Evolutionary conservation across 1,139 yeast genomes (phyloP).

Genomic region (Kodamaea suecica): DNA sequence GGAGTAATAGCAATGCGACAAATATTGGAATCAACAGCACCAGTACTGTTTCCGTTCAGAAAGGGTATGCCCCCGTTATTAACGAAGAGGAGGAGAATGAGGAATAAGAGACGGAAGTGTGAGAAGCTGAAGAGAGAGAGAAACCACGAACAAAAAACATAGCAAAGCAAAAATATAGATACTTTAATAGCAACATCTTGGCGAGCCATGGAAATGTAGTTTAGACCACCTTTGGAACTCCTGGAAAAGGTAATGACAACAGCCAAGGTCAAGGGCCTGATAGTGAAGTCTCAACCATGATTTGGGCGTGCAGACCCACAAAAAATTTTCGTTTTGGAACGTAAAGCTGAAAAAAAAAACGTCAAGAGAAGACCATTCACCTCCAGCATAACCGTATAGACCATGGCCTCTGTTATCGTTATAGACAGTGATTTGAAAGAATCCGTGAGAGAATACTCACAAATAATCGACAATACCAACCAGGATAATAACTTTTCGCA

Average conservation of each 20-base stretch:
- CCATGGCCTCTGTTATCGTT: slow-evolving; percentile 46
- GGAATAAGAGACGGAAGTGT: slow-evolving; percentile 3
- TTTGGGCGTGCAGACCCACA: too few relatives aligned
- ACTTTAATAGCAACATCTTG: too few relatives aligned
- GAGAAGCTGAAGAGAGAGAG: too few relatives aligned
- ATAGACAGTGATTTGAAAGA: slow-evolving; percentile 45
- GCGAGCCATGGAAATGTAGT: too few relatives aligned
- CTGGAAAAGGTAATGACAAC: too few relatives aligned
- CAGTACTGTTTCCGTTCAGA: slow-evolving; percentile 4
- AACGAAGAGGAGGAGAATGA: slow-evolving; percentile 29
- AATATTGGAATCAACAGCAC: not conserved
- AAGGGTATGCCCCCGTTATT: slow-evolving; percentile 23
- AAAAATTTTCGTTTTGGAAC: slow-evolving; percentile 12
- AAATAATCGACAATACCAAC: slow-evolving; percentile 36
- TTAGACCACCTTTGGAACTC: too few relatives aligned
- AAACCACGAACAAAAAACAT: too few relatives aligned
- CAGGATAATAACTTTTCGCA: slow-evolving; percentile 28
- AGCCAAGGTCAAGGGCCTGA: too few relatives aligned
- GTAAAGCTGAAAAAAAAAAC: slow-evolving; percentile 2
- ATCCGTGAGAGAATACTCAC: slow-evolving; percentile 41
- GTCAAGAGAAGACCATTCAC: slow-evolving; percentile 1
- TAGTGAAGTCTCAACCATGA: too few relatives aligned
- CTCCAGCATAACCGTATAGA: slow-evolving; percentile 5
- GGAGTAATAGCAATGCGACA: slow-evolving; percentile 3
- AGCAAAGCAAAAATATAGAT: too few relatives aligned